Evolutionary conservation across 116 monocot species (phyloP), one percentile per base, ranked within the genome.

Genomic region (Dioscorea cayenensis): DNA sequence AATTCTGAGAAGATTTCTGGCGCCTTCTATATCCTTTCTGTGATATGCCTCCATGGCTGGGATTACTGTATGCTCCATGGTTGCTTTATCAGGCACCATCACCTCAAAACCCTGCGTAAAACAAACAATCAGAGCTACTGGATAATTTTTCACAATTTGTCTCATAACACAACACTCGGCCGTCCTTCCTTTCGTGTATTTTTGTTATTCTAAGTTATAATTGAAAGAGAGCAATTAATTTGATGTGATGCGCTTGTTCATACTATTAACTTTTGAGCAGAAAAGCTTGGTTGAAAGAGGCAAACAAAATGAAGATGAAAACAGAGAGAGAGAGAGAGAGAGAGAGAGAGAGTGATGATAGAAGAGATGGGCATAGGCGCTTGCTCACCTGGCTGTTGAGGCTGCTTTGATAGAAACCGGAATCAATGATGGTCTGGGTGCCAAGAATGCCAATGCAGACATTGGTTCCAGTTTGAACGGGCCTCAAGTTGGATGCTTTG

Each of bases 1-100:
- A 67, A 88, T 85, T 63, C 88, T 81, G 65, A 88, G 65, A 4
- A 92, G 86, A 62, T 81, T 88, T 73, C 92, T 80, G 11, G 92
- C 88, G 7, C 88, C 92, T 77, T 84, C 79, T 21, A 68, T 85
- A 69, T 92, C 88, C 18, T 81, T 81, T 65, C 83, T 77, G 29
- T 71, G 67, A 23, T 84, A 69, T 43, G 92, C 83, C 58, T 74
- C 66, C 7, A 76, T 67, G 0, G 88, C 85, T 36, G 88, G 85
- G 49, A 78, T 35, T 7, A 91, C 76, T 3, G 78, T 78, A 70
- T 87, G 91, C 60, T 91, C 91, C 74, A 84, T 82, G 59, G 92
- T 88, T 48, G 85, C 85, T 77, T 77, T 79, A 62, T 92, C 88
- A 20, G 81, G 88, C 32, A 77, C 64, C 9, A 88, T 36, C 14